Base-by-base conservation (phyloP, 163 green algal genomes). In the Scenedesmus sp. region DNA sequence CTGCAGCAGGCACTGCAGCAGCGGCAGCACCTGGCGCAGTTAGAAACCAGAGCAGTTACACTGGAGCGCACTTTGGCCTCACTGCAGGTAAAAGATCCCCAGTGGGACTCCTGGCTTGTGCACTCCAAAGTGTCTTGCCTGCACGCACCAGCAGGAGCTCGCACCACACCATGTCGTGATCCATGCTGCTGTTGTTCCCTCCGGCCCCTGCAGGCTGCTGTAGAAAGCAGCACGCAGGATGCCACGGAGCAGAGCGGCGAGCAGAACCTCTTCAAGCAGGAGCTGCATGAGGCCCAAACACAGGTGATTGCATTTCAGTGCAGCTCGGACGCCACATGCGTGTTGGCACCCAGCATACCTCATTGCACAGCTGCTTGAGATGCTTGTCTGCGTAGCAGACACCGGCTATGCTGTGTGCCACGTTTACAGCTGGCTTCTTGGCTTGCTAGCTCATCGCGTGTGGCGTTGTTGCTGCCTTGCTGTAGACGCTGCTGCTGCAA, bases 401-500 rank as follows among this genome's bases (percentile, higher is more conserved):
- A 18, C 24, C 2, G n/a, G 13, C 15, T 42, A 0, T 42, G 68
- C 68, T 43, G 13, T 18, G n/a, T n/a, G 3, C 13, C 5, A 26
- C 9, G 13, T 81, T 20, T 5, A 13, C 70, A 37, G 70, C 70
- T 49, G 70, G 18, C 22, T 46, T 3, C 24, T 24, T 56, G 13
- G 16, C 24, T 1, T 40, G 16, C 35, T 35, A 30, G 1, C 5
- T 53, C 13, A 35, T 9, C 53, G 37, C 35, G 0, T 46, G 51
- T 61, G 51, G 9, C 22, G 51, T 13, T 18, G 30, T 9, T 49
- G 42, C 4, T 82, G 35, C 2, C 6, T 42, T 26, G 2, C 42
- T 83, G 85, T 68, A 90, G 85, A 16, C 46, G n/a, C 43, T 76
- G 46, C 33, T 90, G 46, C 85, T 90, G 56, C 43, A 53, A 30